A percentile compares a stretch with the other conserved stretches of the same genome.
These are phyloP conservation scores for Fusarium denticulatum DNA, from an alignment of 2,329 filamentous ascomycete species.

Conservation along the genomic window DNA sequence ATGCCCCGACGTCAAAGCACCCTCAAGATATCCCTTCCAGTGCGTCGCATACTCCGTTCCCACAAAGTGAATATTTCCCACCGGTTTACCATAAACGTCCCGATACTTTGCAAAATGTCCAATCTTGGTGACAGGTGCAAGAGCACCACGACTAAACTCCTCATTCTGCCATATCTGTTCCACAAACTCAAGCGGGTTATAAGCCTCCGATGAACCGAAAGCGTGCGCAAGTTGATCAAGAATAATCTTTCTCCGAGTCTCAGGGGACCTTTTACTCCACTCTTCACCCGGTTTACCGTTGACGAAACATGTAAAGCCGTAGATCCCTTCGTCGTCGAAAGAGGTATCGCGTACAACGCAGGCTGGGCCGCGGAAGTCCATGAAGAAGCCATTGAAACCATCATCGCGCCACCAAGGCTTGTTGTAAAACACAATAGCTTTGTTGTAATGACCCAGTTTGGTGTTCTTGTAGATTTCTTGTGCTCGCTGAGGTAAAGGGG, in stretches of 20 bases:
- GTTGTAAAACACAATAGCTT: slow-evolving; percentile 49
- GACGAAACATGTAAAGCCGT: slow-evolving; percentile 54
- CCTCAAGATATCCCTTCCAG: slow-evolving; percentile 65
- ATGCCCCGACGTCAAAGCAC: slow-evolving; percentile 57
- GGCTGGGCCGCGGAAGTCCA: slow-evolving; percentile 53
- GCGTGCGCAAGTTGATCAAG: slow-evolving; percentile 48
- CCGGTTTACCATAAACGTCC: slow-evolving; percentile 45
- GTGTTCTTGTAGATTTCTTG: slow-evolving; percentile 48
- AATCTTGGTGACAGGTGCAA: slow-evolving; percentile 47
- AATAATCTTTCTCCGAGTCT: slow-evolving; percentile 45
- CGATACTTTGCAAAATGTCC: slow-evolving; percentile 45
- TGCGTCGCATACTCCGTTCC: slow-evolving; percentile 59
- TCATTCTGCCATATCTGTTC: slow-evolving; percentile 49
- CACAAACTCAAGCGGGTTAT: slow-evolving; percentile 44
- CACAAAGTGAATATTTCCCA: slow-evolving; percentile 59
- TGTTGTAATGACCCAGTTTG: slow-evolving; percentile 57
- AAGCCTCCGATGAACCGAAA: slow-evolving; percentile 40
- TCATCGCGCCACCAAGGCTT: slow-evolving; percentile 50
- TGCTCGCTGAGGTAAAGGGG: slow-evolving; percentile 52
- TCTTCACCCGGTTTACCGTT: slow-evolving; percentile 49
- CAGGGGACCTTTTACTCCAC: slow-evolving; percentile 46
- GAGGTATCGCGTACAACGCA: slow-evolving; percentile 54
- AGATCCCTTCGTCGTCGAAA: slow-evolving; percentile 44
- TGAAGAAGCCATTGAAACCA: slow-evolving; percentile 51
- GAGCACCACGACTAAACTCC: slow-evolving; percentile 47